phyloP scores from a whole-genome alignment of 805 yeast genomes.

The Torulaspora delbrueckii region DNA sequence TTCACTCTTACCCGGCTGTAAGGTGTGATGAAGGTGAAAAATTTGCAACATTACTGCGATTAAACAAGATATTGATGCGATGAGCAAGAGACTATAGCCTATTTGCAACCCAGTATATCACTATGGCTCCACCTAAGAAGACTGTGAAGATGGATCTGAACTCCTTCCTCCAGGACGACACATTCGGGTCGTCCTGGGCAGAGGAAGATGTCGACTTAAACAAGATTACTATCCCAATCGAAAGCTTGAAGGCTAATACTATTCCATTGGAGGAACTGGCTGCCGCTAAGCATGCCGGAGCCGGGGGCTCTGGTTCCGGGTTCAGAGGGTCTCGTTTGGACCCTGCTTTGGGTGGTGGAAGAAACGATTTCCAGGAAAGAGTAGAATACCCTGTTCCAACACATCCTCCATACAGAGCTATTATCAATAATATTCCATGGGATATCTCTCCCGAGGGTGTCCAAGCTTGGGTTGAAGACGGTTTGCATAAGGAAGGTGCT shows the following conservation, averaged over 20 bases:
- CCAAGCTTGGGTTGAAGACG: slow-evolving; percentile 55
- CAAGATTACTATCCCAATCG: slow-evolving; percentile 52
- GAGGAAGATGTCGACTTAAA: slow-evolving; percentile 75
- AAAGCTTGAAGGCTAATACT: slow-evolving; percentile 26
- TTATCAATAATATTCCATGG: slow-evolving; percentile 81
- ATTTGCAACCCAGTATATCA: neutral
- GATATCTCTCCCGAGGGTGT: slow-evolving; percentile 65
- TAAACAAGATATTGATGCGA: too few species aligned
- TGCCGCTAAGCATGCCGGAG: slow-evolving; percentile 23
- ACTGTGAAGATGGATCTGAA: slow-evolving; percentile 77
- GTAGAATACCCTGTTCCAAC: slow-evolving; percentile 84
- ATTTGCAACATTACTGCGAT: too few species aligned
- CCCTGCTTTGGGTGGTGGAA: slow-evolving; percentile 36
- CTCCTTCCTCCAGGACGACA: slow-evolving; percentile 74
- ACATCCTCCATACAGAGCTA: slow-evolving; percentile 87
- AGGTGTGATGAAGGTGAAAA: too few species aligned
- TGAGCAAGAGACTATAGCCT: too few species aligned
- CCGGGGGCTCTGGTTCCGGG: slow-evolving; percentile 18
- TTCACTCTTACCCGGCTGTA: too few species aligned
- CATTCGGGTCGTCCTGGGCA: slow-evolving; percentile 76
- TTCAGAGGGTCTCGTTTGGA: slow-evolving; percentile 33
- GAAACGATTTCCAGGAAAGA: slow-evolving; percentile 43
- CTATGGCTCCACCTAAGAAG: slow-evolving; percentile 41
- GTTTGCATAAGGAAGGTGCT: slow-evolving; percentile 46
- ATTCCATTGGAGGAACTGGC: slow-evolving; percentile 31